Percentiles rank a stretch among this genome's conserved stretches.
Evolutionary conservation across 176 grass and related monocot genomes (phyloP).

Genomic region (Panicum miliaceum): DNA sequence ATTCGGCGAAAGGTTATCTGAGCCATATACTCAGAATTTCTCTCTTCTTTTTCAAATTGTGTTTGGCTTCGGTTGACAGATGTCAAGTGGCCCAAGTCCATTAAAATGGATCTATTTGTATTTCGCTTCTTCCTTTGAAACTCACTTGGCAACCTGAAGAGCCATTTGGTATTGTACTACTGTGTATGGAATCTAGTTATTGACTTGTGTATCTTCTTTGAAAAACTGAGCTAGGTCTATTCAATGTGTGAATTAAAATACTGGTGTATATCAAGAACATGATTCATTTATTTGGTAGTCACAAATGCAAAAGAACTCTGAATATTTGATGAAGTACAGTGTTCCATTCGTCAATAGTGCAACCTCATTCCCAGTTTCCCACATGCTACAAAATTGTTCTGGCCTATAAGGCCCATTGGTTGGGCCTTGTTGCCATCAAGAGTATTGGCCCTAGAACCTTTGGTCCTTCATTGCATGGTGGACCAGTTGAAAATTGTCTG

Average conservation of each 20-base stretch:
- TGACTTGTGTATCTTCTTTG: not conserved
- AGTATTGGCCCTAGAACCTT: not conserved
- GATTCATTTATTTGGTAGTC: not conserved
- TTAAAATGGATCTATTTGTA: not conserved
- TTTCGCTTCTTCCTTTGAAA: not conserved
- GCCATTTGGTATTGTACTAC: not conserved
- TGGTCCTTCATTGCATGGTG: not conserved
- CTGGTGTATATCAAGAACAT: not conserved
- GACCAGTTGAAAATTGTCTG: not conserved
- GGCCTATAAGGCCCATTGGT: not conserved
- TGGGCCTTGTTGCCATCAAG: not conserved
- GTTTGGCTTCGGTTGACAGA: not conserved
- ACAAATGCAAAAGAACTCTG: not conserved
- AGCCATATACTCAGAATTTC: not conserved
- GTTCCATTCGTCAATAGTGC: not conserved
- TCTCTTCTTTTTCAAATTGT: not conserved
- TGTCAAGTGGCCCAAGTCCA: not conserved
- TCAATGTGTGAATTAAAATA: not conserved
- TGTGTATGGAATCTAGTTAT: not conserved
- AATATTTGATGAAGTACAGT: not conserved
- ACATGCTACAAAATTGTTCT: not conserved
- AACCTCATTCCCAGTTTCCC: not conserved
- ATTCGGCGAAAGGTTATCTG: slow-evolving; percentile 42
- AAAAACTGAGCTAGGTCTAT: not conserved
- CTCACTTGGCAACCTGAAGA: not conserved